Evolutionary conservation across 1,284 basidiomycete genomes (phyloP), one percentile per base, ranked within the genome.

Genomic region (Cutaneotrichosporon spelunceum): DNA sequence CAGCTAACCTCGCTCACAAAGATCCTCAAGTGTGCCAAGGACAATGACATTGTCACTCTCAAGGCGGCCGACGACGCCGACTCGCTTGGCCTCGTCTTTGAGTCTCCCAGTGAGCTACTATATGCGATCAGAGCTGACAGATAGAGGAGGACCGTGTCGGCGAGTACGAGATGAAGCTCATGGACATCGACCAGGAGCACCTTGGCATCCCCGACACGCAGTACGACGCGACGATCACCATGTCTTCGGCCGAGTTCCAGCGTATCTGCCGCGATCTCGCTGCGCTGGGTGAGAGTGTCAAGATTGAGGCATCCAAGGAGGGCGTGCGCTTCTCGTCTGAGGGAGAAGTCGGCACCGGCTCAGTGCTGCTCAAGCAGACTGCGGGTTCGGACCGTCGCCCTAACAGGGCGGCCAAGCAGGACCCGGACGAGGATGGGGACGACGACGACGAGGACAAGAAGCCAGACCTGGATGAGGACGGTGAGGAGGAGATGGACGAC

Each of bases 151-250:
- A 98, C 79, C 88, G 96, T 60, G 89, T 99, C 59, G 93, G 93
- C 26, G 93, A 99, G 77, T 99, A 98, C 81, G 94, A 97, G 73
- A 92, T 99, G 88, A 99, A 98, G 80, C 86, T 99, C 59, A 98
- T 99, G 94, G 96, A 99, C 74, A 99, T 99, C 72, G 95, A 99
- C 79, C 84, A 90, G 36, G 96, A 99, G 80, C 89, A 88, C 61
- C 88, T 99, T 59, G 90, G 91, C 56, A 98, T 99, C 71, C 96
- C 96, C n/a, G 93, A 98, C 70, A 99, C 96, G 3, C 89, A 94
- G 65, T 99, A 99, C 79, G 95, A 99, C 73, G 92, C 93, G 21
- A 88, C 90, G 57, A 88, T 99, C 60, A 89, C 88, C 33, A 88
- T 99, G 86, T 86, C 90, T 9, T 87, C 93, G 0, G 67, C 83